Evolutionary conservation across 169 alveolate genomes (phyloP).

Genomic region (Plasmodium sp.): DNA sequence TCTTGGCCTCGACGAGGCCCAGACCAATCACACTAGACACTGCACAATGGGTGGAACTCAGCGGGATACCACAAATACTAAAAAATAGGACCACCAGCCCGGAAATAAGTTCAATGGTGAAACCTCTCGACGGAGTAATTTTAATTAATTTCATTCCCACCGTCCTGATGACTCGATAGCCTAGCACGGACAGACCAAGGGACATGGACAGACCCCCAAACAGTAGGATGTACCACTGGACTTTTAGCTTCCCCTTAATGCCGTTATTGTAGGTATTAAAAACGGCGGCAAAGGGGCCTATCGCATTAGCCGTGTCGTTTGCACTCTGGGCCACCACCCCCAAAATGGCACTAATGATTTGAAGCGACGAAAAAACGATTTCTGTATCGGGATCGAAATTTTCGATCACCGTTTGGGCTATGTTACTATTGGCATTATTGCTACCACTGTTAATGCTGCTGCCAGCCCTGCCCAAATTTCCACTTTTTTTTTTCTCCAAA

Average conservation of each 20-base stretch:
- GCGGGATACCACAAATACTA: conserved; percentile 88
- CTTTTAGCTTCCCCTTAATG: conserved; percentile 50
- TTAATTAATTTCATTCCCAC: conserved; percentile 85
- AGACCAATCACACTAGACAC: conserved; percentile 90
- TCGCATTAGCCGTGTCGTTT: conserved; percentile 91
- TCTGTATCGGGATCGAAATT: conserved; percentile 77
- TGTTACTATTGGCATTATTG: conserved; percentile 6
- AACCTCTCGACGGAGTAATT: conserved; percentile 90
- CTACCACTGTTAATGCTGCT: conserved; percentile 4
- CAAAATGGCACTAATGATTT: conserved; percentile 85
- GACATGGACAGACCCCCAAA: conserved; percentile 88
- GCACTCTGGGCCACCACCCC: conserved; percentile 89
- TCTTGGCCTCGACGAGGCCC: conserved; percentile 83
- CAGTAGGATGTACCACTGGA: conserved; percentile 87
- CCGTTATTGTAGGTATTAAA: conserved; percentile 74
- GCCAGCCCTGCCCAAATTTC: neutral
- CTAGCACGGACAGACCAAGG: conserved; percentile 86
- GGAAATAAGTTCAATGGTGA: conserved; percentile 86
- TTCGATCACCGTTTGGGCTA: conserved; percentile 71
- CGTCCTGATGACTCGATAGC: conserved; percentile 86
- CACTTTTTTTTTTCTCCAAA: neutral
- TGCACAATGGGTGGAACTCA: conserved; percentile 90
- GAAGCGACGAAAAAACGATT: conserved; percentile 77
- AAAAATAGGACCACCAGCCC: conserved; percentile 85
- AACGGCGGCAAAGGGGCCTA: conserved; percentile 81